Conservation (phyloP, 257 asterid species). For the Cinchona pubescens region DNA sequence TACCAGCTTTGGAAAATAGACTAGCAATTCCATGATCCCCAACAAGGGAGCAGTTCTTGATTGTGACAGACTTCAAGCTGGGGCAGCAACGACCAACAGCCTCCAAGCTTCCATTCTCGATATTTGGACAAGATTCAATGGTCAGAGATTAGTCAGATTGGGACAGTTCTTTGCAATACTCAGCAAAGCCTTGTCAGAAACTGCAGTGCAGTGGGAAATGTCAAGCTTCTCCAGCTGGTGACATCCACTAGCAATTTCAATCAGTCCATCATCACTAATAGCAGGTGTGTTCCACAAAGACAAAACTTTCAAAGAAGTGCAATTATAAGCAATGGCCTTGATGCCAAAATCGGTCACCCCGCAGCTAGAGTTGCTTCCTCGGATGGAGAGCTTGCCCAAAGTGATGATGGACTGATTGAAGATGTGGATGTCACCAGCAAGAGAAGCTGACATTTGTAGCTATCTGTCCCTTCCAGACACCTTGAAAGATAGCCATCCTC, state of each 20-base stretch:
- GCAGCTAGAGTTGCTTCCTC: constrained; percentile 54
- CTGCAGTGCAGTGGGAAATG: constrained; percentile 60
- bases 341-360: constrained; percentile 71
- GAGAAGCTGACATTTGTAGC: constrained; percentile 88
- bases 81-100: constrained; percentile 61
- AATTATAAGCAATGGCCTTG: constrained; percentile 71
- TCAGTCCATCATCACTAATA: constrained; percentile 66
- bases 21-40: constrained; percentile 74
- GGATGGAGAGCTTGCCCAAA: constrained; percentile 79
- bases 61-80: constrained; percentile 48
- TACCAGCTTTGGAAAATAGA: constrained; percentile 68
- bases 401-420: too few relatives aligned
- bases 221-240: constrained; percentile 77
- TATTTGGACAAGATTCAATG: constrained; percentile 69
- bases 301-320: constrained; percentile 68
- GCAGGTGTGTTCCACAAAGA: constrained; percentile 78
- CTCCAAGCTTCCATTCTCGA: constrained; percentile 69
- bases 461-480: constrained; percentile 79
- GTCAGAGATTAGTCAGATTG: constrained; percentile 55
- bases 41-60: constrained; percentile 62
- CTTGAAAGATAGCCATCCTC: constrained; percentile 67
- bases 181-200: constrained; percentile 62
- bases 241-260: constrained; percentile 69
- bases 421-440: too few relatives aligned
- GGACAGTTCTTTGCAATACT: constrained; percentile 72